phyloP scores from a whole-genome alignment of 2,329 filamentous ascomycete species.

The Calonectria pseudoreteaudii region DNA sequence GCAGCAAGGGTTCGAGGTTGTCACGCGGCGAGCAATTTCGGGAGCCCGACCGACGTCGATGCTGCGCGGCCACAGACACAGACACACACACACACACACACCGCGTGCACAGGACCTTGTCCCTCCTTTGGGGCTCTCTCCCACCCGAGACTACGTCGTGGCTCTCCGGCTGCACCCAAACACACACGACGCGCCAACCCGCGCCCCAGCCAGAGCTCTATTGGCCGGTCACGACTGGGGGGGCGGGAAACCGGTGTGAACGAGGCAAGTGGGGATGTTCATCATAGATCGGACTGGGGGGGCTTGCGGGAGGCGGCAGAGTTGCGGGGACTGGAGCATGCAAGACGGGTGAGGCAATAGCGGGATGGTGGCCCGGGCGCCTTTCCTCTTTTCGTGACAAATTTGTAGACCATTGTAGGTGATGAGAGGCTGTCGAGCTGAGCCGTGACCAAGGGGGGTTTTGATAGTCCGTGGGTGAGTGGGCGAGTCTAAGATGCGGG shows the following conservation, averaged over 20 bases:
- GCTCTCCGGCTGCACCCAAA: background rate
- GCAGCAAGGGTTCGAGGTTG: constrained; percentile 11
- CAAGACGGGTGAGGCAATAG: constrained; percentile 8
- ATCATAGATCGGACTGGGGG: background rate
- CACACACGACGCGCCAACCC: background rate
- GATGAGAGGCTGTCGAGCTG: background rate
- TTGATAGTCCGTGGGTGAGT: background rate
- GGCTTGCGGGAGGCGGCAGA: constrained; percentile 8
- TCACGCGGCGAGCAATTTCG: constrained; percentile 25
- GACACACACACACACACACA: background rate
- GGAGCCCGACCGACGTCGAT: background rate
- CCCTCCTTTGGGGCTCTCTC: background rate
- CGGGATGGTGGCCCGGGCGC: constrained; percentile 6
- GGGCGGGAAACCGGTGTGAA: background rate
- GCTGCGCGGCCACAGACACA: background rate
- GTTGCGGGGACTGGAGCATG: background rate
- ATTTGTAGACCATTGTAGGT: background rate
- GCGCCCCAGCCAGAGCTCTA: background rate
- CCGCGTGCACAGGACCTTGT: background rate
- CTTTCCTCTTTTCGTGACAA: background rate
- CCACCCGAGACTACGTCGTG: background rate
- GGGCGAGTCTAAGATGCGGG: background rate
- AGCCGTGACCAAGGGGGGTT: background rate
- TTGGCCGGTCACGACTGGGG: background rate
- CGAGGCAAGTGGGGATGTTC: constrained; percentile 2